phyloP scores from a whole-genome alignment of 768 basidiomycete genomes.

The Pleurotus platypus region DNA sequence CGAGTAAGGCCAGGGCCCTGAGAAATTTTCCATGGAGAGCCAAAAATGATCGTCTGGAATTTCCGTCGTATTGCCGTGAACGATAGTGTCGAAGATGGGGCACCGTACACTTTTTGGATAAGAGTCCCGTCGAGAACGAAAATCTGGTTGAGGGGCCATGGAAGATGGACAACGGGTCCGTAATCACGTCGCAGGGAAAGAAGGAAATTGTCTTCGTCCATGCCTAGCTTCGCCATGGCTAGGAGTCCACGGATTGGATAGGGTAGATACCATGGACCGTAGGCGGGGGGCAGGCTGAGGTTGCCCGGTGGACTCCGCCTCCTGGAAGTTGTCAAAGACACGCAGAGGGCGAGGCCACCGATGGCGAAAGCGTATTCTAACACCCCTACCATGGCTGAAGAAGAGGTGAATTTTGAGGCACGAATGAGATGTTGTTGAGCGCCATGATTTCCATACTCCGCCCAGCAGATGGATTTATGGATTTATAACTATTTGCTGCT shows the following conservation, averaged over 20 bases:
- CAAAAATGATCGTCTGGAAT: neutral
- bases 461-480: no score
- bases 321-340: neutral
- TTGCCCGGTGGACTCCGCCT: neutral
- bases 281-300: neutral
- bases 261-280: slow-evolving; percentile 9
- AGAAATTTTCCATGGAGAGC: neutral
- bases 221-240: slow-evolving; percentile 3
- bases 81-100: slow-evolving; percentile 2
- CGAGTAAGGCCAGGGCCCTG: neutral
- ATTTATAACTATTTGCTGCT: no score
- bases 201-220: slow-evolving; percentile 4
- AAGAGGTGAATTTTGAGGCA: no score
- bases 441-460: no score
- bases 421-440: no score
- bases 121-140: slow-evolving; percentile 1
- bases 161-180: neutral
- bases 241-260: neutral
- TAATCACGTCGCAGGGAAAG: neutral
- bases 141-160: slow-evolving; percentile 6
- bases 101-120: slow-evolving; percentile 7
- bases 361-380: neutral
- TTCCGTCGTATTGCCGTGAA: neutral
- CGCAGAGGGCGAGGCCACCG: neutral
- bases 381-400: neutral